Conservation (phyloP, 257 asterid genomes). For the Henckelia pumila region DNA sequence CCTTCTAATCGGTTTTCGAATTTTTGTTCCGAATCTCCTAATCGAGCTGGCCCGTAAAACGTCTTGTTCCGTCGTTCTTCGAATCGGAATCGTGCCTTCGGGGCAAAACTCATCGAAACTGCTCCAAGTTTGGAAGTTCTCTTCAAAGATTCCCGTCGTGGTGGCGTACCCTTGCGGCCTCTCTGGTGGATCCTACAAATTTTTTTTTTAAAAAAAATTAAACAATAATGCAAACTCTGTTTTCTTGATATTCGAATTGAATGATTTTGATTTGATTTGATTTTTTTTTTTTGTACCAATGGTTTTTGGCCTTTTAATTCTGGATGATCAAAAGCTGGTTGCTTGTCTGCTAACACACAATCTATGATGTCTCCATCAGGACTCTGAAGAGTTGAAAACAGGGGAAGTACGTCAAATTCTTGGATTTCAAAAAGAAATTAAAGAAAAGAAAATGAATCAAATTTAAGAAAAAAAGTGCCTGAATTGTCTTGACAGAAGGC, state of each 20-base stretch:
- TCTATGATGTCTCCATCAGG: constrained; percentile 91
- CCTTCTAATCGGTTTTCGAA: constrained; percentile 44
- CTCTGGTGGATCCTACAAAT: constrained; percentile 80
- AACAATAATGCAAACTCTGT: not conserved
- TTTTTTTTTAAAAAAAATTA: too few species aligned
- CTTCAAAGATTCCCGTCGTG: constrained; percentile 35
- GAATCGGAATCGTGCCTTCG: constrained; percentile 67
- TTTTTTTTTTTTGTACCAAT: constrained; percentile 44
- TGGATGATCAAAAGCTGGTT: constrained; percentile 95
- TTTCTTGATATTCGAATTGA: not conserved
- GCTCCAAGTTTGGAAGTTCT: constrained; percentile 72
- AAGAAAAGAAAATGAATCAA: not conserved
- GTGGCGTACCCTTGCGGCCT: constrained; percentile 62
- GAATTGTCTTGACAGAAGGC: constrained; percentile 71
- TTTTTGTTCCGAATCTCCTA: constrained; percentile 56
- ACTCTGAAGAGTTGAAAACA: constrained; percentile 49
- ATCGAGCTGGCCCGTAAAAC: constrained; percentile 56
- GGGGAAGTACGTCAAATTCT: constrained; percentile 23
- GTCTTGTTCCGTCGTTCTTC: constrained; percentile 74
- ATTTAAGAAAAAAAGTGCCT: constrained; percentile 35
- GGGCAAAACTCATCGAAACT: constrained; percentile 75
- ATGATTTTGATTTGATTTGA: not conserved
- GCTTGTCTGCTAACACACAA: constrained; percentile 71
- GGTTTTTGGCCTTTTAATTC: constrained; percentile 72
- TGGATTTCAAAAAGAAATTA: not conserved